Evolutionary conservation across 1,284 basidiomycete genomes (phyloP), one percentile per base, ranked within the genome.

Genomic region (Moesziomyces antarcticus): DNA sequence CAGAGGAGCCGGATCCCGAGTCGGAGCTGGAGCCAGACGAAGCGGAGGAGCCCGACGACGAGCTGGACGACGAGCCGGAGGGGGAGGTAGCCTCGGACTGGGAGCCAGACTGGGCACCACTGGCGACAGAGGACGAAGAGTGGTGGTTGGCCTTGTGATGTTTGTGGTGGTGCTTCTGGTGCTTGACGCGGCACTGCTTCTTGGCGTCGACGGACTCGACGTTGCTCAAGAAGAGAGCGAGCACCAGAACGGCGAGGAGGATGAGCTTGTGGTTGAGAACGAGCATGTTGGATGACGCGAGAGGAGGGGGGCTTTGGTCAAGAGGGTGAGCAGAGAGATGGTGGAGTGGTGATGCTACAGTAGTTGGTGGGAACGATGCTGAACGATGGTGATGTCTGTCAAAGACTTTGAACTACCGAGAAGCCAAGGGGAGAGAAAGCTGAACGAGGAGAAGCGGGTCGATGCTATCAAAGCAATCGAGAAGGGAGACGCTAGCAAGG

Each of bases 391-490:
- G 57, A 46, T 69, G 57, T 69, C 66, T 69, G 60, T 69, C 66
- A 69, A 68, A 69, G 66, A 69, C 64, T 42, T 20, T 35, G 24
- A 47, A 63, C 54, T 61, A 62, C 52, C 54, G 50, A 49, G 50
- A 22, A 63, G 54, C 52, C n/a, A 48, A 18, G n/a, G 10, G 42
- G 30, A 21, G 22, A 33, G 37, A 27, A 27, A 33, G 52, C 14
- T 14, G 41, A 48, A 49, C 42, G 37, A 25, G 37, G 49, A 54
- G 16, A 55, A 22, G 30, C 30, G 37, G 50, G 14, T 35, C 24
- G 67, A 64, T 60, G 67, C 61, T 71, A 53, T 69, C 66, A 69
- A 69, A 69, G 66, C 66, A 52, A 63, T 69, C 66, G 52, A 48
- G 30, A 50, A 40, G 35, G n/a, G 35, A 35, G 7, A 20, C 21